phyloP scores from a whole-genome alignment of 2,329 filamentous ascomycete genomes.

The Colletotrichum sp. region DNA sequence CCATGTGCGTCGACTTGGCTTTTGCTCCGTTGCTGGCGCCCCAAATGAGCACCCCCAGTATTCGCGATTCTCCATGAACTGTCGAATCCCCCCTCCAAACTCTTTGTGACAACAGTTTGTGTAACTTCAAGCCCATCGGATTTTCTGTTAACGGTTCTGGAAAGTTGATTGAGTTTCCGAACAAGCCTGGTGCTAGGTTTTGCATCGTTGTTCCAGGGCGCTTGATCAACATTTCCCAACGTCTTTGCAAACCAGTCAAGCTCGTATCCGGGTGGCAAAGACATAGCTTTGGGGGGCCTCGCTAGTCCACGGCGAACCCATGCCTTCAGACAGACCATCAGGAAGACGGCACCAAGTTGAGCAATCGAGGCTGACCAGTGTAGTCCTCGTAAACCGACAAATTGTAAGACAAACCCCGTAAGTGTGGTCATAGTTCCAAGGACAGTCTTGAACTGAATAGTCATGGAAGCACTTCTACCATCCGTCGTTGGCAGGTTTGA shows the following conservation, averaged over 20 bases:
- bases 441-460: background rate
- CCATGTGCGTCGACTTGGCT: background rate
- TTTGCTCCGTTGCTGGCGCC: background rate
- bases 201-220: background rate
- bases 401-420: background rate
- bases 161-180: too few relatives aligned
- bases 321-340: background rate
- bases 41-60: too few relatives aligned
- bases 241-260: background rate
- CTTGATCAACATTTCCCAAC: rapidly evolving
- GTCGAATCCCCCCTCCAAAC: too few relatives aligned
- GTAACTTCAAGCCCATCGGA: too few relatives aligned
- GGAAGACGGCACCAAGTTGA: background rate
- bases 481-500: background rate
- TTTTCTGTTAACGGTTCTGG: too few relatives aligned
- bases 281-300: rapidly evolving
- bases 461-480: background rate
- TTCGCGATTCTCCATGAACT: too few relatives aligned
- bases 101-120: too few relatives aligned
- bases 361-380: background rate
- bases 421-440: background rate
- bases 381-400: background rate
- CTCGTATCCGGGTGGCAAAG: background rate
- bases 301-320: background rate
- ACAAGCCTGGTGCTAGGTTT: too few relatives aligned